phyloP scores from a whole-genome alignment of 257 asterid species.

The Nicotiana benthamiana region DNA sequence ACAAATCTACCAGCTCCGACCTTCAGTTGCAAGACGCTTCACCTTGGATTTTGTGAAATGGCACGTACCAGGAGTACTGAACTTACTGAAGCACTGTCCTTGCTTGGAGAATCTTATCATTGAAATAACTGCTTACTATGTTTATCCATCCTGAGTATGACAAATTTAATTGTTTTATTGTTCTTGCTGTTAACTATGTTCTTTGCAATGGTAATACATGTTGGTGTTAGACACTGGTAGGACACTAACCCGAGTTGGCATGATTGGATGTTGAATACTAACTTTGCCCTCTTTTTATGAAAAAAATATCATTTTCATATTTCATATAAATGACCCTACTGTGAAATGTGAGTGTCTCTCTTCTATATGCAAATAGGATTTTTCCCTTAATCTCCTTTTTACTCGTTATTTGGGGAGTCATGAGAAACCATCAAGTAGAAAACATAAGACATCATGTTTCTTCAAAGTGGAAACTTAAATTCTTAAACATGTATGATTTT shows the following conservation, averaged over 20 bases:
- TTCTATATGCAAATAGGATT: not conserved
- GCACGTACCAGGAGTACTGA: constrained; percentile 20
- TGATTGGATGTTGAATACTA: not conserved
- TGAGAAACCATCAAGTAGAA: not conserved
- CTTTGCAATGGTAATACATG: not conserved
- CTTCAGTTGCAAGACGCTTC: constrained; percentile 16
- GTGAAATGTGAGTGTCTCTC: not conserved
- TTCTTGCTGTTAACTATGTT: not conserved
- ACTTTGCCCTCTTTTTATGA: not conserved
- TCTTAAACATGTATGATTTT: not conserved
- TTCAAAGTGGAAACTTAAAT: not conserved
- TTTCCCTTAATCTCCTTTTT: not conserved
- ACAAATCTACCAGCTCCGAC: constrained; percentile 6
- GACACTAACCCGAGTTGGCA: not conserved
- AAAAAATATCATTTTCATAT: not conserved
- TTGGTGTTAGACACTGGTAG: not conserved
- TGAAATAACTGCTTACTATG: constrained; percentile 6
- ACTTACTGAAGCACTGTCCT: constrained; percentile 9
- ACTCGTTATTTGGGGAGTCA: not conserved
- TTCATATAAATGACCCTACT: not conserved
- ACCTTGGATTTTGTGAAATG: constrained; percentile 11
- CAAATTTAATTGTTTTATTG: not conserved
- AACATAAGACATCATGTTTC: not conserved
- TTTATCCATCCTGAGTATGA: not conserved
- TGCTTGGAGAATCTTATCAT: constrained; percentile 15